Evolutionary conservation across 305 asterid species (phyloP).

Genomic region (Fraxinus baroniana): DNA sequence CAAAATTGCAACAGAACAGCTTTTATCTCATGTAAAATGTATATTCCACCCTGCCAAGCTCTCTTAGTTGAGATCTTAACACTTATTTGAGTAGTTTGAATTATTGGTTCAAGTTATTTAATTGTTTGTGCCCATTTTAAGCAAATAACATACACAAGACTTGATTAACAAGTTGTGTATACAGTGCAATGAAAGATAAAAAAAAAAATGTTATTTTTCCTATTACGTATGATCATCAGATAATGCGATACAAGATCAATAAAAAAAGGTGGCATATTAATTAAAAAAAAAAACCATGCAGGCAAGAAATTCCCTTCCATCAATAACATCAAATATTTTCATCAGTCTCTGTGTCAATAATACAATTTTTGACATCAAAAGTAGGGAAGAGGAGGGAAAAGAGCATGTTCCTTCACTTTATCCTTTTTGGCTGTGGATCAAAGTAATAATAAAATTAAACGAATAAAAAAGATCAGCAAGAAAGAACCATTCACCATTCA

Average conservation of each 20-base stretch:
- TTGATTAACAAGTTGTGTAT: neutral
- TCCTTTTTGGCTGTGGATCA: neutral
- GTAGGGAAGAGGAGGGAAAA: neutral
- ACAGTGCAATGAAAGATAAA: neutral
- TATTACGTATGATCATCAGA: neutral
- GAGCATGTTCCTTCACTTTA: neutral
- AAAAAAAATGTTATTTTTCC: neutral
- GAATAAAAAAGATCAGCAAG: neutral
- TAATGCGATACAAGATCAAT: neutral
- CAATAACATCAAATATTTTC: neutral
- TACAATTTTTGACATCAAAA: neutral
- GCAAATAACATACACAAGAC: neutral
- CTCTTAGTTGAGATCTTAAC: neutral
- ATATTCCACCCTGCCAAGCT: neutral
- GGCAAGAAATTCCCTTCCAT: neutral
- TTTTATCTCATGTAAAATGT: neutral
- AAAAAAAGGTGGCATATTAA: neutral
- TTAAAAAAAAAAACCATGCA: neutral
- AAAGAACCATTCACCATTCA: neutral
- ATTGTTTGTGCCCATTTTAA: neutral
- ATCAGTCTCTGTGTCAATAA: neutral
- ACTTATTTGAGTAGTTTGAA: neutral
- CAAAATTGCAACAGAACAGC: neutral
- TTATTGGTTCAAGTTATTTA: neutral
- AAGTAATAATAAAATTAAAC: neutral